Base-by-base conservation (phyloP, 441 rosid species). In the Pelargonium australe region DNA sequence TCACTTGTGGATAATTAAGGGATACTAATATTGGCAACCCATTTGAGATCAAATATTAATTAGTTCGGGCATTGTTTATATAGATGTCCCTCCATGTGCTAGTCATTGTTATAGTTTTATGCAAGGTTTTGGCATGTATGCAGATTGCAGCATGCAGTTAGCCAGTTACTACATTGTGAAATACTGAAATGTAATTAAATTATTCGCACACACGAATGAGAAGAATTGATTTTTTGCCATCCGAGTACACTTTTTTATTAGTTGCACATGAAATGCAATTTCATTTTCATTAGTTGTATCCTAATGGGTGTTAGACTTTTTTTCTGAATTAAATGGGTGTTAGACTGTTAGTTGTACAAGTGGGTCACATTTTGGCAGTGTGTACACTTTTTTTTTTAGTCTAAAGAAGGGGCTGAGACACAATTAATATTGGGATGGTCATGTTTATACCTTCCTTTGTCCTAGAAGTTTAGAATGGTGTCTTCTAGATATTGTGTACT, bases 1-100 rank as follows among this genome's bases (percentile, higher is more conserved):
- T 67, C 78, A 20, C 77, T 84, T 76, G 77, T 87, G 5, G 80
- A 83, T 28, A 77, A 74, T 63, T 85, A 77, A 65, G 25, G 47
- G 61, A 28, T 65, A 53, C 64, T 13, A 20, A 28, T n/a, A n/a
- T 1, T 2, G 3, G 11, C 44, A 61, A 57, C 63, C 10, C 41
- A 2, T 19, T 9, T 23, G 37, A 37, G 55, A 10, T 58, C 34
- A 64, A n/a, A 25, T 55, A 25, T 19, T 23, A 1, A 23, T 44
- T 66, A 16, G n/a, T 49, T 25, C 34, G 17, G 4, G n/a, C 64
- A 28, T 20, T 69, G 49, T 64, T 28, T 34, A n/a, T 16, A 34
- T 13, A 23, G 66, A 65, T 10, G 34, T 62, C 44, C 2, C 11
- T 19, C 13, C 17, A 7, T 3, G 63, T 51, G 60, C 60, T 34